Conservation (phyloP, 768 basidiomycete genomes). For the Naematelia aurantialba region DNA sequence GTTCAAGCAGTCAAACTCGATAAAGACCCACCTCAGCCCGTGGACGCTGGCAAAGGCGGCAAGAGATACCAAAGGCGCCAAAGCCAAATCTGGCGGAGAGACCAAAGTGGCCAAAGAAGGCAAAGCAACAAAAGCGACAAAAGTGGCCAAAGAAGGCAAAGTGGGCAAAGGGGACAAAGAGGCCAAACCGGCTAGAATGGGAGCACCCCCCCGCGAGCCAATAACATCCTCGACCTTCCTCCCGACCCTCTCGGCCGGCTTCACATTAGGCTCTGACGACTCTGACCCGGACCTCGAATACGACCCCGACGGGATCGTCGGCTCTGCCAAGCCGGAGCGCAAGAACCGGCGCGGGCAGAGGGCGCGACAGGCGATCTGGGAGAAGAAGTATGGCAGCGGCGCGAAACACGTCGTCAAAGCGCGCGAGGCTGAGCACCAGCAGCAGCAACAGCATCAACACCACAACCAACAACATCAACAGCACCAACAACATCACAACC, state of each 20-base stretch:
- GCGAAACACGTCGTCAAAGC: slow-evolving; percentile 85
- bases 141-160: slow-evolving; percentile 3
- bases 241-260: slow-evolving; percentile 83
- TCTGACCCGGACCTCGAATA: slow-evolving; percentile 67
- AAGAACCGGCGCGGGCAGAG: slow-evolving; percentile 91
- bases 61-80: slow-evolving; percentile 9
- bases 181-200: slow-evolving; percentile 5
- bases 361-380: slow-evolving; percentile 97
- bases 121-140: slow-evolving; percentile 1
- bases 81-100: neutral
- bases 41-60: slow-evolving; percentile 2
- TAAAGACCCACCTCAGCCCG: too few relatives aligned
- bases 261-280: slow-evolving; percentile 69
- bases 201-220: slow-evolving; percentile 28
- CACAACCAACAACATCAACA: neutral
- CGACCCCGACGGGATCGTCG: slow-evolving; percentile 56
- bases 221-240: slow-evolving; percentile 66
- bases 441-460: neutral
- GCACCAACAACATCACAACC: neutral
- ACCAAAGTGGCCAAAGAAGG: neutral
- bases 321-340: slow-evolving; percentile 53
- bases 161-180: too few relatives aligned
- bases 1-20: too few relatives aligned
- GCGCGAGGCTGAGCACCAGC: slow-evolving; percentile 39
- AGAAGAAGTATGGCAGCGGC: slow-evolving; percentile 85